A percentile compares a stretch with the other conserved stretches of the same genome.
phyloP scores from a whole-genome alignment of 495 filamentous ascomycete species.

The Aspergillus funiculosus region DNA sequence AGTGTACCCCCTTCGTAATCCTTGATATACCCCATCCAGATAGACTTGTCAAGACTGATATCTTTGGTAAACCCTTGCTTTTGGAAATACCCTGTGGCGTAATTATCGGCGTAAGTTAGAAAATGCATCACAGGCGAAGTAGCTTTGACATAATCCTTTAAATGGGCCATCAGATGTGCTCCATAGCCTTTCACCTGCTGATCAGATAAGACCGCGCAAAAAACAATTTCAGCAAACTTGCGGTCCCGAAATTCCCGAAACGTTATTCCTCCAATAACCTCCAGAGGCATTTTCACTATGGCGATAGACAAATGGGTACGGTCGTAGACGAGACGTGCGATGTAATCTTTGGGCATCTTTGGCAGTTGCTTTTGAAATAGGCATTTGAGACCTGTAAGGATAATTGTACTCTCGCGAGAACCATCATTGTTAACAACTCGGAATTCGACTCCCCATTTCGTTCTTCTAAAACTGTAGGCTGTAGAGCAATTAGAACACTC shows the following conservation, averaged over 20 bases:
- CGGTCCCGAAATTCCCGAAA: slow-evolving; percentile 93
- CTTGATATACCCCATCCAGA: slow-evolving; percentile 99
- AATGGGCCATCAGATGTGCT: slow-evolving; percentile 92
- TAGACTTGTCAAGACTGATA: slow-evolving; percentile 79
- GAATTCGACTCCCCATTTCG: slow-evolving; percentile 89
- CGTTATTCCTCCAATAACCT: slow-evolving; percentile 91
- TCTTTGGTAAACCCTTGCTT: slow-evolving; percentile 99
- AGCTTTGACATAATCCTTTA: slow-evolving; percentile 96
- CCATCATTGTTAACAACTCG: slow-evolving; percentile 96
- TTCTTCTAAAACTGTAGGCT: slow-evolving; percentile 92
- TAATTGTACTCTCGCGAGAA: slow-evolving; percentile 77
- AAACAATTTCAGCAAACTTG: slow-evolving; percentile 95
- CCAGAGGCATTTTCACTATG: slow-evolving; percentile 90
- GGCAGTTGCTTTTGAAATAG: slow-evolving; percentile 98
- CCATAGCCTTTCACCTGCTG: slow-evolving; percentile 99
- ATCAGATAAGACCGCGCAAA: slow-evolving; percentile 94
- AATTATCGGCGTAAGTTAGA: slow-evolving; percentile 97
- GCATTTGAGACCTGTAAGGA: slow-evolving; percentile 91
- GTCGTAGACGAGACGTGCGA: slow-evolving; percentile 96
- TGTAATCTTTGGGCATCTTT: slow-evolving; percentile 99
- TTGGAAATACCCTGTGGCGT: slow-evolving; percentile 97
- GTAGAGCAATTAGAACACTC: not conserved
- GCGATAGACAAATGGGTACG: slow-evolving; percentile 92
- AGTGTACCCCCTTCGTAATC: slow-evolving; percentile 98
- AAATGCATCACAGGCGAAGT: slow-evolving; percentile 97